Base-by-base conservation (phyloP, 1,284 basidiomycete species). In the Caloboletus firmus region DNA sequence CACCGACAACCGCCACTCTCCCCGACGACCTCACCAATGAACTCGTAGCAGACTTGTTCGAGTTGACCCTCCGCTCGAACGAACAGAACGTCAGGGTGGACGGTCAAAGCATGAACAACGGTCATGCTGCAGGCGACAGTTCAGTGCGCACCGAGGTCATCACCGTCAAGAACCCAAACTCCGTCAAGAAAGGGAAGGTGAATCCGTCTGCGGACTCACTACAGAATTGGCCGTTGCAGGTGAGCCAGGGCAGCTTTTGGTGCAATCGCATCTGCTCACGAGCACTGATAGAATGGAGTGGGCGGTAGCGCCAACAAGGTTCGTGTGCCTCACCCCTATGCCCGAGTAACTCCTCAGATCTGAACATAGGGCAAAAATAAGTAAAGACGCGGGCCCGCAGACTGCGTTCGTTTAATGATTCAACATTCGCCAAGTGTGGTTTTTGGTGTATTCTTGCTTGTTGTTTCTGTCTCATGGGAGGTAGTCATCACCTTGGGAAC, bases 1-100 rank as follows among this genome's bases (percentile, higher is more conserved):
- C 74, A 37, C 79, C 80, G 0, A 66, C 70, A 0, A 66, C 68
- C 0, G 71, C 75, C 0, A 67, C 66, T 5, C 55, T 77, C 0
- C 64, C 64, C 0, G 69, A 71, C 1, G 65, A 69, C 0, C 72
- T 79, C 22, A 66, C 81, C 28, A 54, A 58, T 7, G 51, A 42
- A 0, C 64, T 76, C 31, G 65, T 76, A 24, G 60, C 56, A 7
- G 61, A 70, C 7, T 60, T 70, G 45, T 76, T 76, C 57, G 62
- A 59, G 0, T 58, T 76, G 54, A 22, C 56, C 45, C 24, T 20
- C 2, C 46, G 24, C 1, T 34, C 32, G 15, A 51, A 55, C 47
- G 54, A 52, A 4, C 48, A 32, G 15, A 17, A 20, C 41, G 51
- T 51, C 24, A 5, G 35, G 15, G 7, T 20, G 31, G 60, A 28